Conservation (phyloP, 306 rosid genomes). For the Cucurbita moschata region DNA sequence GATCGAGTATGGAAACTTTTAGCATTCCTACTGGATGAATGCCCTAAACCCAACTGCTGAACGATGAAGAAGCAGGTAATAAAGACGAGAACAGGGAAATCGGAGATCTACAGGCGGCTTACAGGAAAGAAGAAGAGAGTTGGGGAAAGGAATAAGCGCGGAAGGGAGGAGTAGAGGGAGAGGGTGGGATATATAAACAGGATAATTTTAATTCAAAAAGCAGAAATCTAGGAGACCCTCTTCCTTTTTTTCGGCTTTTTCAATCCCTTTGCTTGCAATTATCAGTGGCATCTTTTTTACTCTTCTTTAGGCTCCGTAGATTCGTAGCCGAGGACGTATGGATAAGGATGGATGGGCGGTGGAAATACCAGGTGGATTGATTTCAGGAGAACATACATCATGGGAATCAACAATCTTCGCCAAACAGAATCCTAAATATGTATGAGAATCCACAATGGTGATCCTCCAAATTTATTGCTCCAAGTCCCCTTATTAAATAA, state of each 20-base stretch:
- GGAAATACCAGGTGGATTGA: background rate
- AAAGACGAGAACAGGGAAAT: background rate
- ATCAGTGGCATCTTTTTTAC: background rate
- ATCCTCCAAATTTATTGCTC: background rate
- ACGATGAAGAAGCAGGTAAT: background rate
- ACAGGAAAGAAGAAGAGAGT: background rate
- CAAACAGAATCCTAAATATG: background rate
- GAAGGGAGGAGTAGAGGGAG: background rate
- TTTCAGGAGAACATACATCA: background rate
- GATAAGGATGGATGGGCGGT: slow-evolving; percentile 1
- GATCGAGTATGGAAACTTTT: slow-evolving; percentile 8
- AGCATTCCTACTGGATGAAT: slow-evolving; percentile 22
- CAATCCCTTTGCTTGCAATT: background rate
- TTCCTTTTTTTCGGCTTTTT: background rate
- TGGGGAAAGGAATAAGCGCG: background rate
- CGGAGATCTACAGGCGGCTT: background rate
- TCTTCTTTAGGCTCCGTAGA: background rate
- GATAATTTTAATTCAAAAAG: background rate
- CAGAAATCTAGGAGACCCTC: slow-evolving; percentile 1
- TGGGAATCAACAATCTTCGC: background rate
- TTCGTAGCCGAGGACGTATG: background rate
- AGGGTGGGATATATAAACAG: background rate
- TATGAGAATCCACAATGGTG: background rate
- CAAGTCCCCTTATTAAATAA: background rate
- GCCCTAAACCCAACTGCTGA: background rate